Evolutionary conservation across 2,329 filamentous ascomycete genomes (phyloP), one percentile per base, ranked within the genome.

Genomic region (Neopestalotiopsis clavispora): DNA sequence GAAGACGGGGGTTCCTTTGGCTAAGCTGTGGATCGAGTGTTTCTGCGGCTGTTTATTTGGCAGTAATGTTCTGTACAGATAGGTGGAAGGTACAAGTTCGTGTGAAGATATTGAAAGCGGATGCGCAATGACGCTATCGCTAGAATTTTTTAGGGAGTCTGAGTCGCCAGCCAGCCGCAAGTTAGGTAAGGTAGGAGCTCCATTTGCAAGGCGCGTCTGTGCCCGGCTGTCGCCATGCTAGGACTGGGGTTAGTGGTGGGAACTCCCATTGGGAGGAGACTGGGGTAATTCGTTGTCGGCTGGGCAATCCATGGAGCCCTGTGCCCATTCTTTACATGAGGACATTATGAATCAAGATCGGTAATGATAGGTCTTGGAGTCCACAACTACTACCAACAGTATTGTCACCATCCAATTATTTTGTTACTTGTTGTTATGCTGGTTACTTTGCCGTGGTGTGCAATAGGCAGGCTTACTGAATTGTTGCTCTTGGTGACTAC

Each of bases 41-140:
- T 30, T 34, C 7, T 49, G 62, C 42, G 42, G n/a, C n/a, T 42
- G n/a, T 13, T 45, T 34, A n/a, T 14, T 30, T 62, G 40, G 59
- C 34, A 34, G 14, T 28, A 14, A 40, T 62, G 32, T 38, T 28
- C 10, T 32, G 20, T 28, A n/a, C 13, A 32, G 17, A 14, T 60
- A 14, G 61, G 40, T 64, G 40, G 20, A 20, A 13, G 13, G 30
- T 34, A 42, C 32, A 52, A 20, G 63, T 9, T 34, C 13, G 38
- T 40, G 10, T 7, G 30, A 38, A 56, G 42, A 32, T 66, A 45
- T 56, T 49, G 45, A 9, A 23, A 58, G n/a, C 60, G 60, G 49
- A 56, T 57, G 63, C 63, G 42, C 49, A 58, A 58, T 66, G 63
- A 66, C 63, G 63, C 63, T 66, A 58, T 66, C 63, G 49, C 63